Conservation (phyloP, 2,329 filamentous ascomycete species). For the Aspergillus glaucus region DNA sequence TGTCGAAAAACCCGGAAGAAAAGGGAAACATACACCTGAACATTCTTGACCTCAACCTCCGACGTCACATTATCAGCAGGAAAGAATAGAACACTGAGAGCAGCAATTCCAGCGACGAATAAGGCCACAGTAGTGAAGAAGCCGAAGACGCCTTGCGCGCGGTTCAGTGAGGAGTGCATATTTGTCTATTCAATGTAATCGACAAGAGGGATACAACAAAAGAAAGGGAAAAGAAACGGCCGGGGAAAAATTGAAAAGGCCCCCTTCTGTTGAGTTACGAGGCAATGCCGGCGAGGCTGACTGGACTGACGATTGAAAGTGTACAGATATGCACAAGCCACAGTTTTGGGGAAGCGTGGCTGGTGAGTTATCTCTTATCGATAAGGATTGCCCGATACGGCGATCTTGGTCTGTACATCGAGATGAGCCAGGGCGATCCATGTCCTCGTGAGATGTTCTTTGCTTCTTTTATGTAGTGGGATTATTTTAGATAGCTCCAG, state of each 20-base stretch:
- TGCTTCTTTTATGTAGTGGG: background rate
- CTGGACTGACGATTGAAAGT: background rate
- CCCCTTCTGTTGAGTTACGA: background rate
- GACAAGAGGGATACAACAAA: background rate
- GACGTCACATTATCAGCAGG: conserved; percentile 52
- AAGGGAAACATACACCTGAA: conserved; percentile 66
- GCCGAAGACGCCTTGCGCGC: conserved; percentile 87
- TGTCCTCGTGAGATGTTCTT: too few species aligned
- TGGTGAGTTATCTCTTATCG: conserved; percentile 8
- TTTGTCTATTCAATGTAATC: conserved; percentile 22
- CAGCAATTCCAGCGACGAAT: conserved; percentile 70
- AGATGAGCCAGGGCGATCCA: too few species aligned
- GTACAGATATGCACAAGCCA: background rate
- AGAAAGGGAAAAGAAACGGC: background rate
- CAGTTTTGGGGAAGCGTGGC: background rate
- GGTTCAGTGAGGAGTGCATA: conserved; percentile 85
- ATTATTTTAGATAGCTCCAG: background rate
- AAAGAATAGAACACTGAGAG: conserved; percentile 65
- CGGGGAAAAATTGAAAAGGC: background rate
- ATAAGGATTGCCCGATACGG: conserved; percentile 5
- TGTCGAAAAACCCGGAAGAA: background rate
- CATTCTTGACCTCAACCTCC: conserved; percentile 47
- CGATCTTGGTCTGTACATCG: background rate
- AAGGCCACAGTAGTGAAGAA: conserved; percentile 96
- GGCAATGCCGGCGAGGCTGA: background rate